Base-by-base conservation (phyloP, 2,329 filamentous ascomycete species). In the Scedosporium apiospermum region DNA sequence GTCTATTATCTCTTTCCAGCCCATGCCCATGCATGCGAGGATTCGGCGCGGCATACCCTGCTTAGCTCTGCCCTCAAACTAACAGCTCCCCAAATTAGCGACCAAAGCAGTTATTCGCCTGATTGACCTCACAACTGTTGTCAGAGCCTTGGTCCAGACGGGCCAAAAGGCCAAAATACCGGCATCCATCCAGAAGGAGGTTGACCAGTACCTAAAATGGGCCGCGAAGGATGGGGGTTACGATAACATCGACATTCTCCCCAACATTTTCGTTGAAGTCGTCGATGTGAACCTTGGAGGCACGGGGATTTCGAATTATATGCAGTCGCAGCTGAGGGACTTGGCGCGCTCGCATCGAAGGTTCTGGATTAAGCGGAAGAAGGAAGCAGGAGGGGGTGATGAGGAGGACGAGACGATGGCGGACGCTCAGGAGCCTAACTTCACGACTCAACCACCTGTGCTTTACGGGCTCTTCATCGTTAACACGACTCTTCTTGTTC, bases 401-500 rank as follows among this genome's bases (percentile, higher is more conserved):
- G 57, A 64, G 4, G 61, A 62, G 21, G 66, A 65, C 34, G 58
- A 14, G 38, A 38, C n/a, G 57, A 42, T 60, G 58, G 16, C n/a
- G 7, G 58, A 49, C 4, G 16, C 34, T 26, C 18, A 55, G 44
- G 57, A 9, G 4, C 27, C 49, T 10, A 41, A 58, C 3, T 58
- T 61, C 21, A 34, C 21, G 4, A 59, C 62, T 9, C 60, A 41
- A 1, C 75, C 75, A 1, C 76, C 77, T 3, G 76, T 78, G 23
- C 70, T 79, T 12, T 79, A 78, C 62, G 77, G 76, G 12, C 68
- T 79, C 30, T 78, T 78, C 64, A 71, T 79, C 26, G 67, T 78
- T 27, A 73, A 75, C 58, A 71, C 71, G 2, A 71, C 72, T 0
- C 73, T 77, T 23, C 70, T 78, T 53, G 67, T 78, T 6, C 68